Conservation (phyloP, 2,329 filamentous ascomycete species). For the Thelonectria blattea region DNA sequence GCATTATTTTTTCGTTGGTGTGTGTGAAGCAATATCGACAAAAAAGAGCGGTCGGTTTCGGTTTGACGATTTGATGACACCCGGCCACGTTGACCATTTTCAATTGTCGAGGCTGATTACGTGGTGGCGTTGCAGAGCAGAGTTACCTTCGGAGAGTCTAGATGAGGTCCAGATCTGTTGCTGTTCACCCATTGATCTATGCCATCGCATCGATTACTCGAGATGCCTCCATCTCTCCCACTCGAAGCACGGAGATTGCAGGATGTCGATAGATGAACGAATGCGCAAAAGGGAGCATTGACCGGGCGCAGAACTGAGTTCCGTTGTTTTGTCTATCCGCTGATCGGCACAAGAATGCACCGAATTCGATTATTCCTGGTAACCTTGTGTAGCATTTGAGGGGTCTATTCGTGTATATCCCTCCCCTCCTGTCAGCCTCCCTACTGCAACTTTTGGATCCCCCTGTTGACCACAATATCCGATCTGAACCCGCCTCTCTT, state of each 20-base stretch:
- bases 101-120: no score
- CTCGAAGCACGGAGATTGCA: conserved; percentile 2
- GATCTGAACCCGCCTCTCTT: not conserved
- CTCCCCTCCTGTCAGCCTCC: not conserved
- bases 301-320: conserved; percentile 5
- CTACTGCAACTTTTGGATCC: not conserved
- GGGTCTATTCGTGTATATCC: not conserved
- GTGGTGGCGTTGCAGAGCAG: no score
- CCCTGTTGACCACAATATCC: not conserved
- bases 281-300: not conserved
- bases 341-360: not conserved
- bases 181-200: no score
- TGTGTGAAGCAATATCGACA: not conserved
- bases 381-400: not conserved
- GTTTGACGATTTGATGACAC: no score
- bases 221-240: not conserved
- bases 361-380: not conserved
- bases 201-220: not conserved
- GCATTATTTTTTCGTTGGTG: not conserved
- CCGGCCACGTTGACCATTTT: no score
- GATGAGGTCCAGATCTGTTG: no score
- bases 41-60: not conserved
- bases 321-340: not conserved
- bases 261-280: not conserved
- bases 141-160: no score